Base-by-base conservation (phyloP, 2,329 filamentous ascomycete species). In the Macrophomina pseudophaseolina region DNA sequence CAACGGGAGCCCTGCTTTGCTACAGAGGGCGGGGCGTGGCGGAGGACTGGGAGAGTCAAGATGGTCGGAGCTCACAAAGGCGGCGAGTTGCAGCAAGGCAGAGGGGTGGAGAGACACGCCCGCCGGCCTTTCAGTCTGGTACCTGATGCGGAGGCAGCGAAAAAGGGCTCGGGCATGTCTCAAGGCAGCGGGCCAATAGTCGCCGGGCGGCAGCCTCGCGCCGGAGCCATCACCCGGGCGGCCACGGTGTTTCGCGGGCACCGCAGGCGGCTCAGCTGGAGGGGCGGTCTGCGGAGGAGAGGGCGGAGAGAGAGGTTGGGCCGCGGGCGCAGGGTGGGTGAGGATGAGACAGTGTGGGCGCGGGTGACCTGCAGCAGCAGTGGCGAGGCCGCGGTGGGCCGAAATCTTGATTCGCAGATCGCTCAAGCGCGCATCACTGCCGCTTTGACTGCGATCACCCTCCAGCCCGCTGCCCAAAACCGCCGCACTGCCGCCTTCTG, bases 401-500 rank as follows among this genome's bases (percentile, higher is more conserved):
- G 58, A 44, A 2, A 62, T 62, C 58, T 42, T 28, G 44, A 62
- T 48, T 62, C 44, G 52, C 32, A 62, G 58, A 62, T 62, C 58
- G n/a, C 35, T 62, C 58, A 48, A 48, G 42, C 40, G 52, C 30
- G 28, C 12, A 18, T 51, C 48, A 30, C 23, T 12, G 28, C 49
- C 28, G 49, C 49, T 53, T 53, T 54, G 51, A 48, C 58, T 42
- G 5, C 58, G 58, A 60, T 62, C 58, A 30, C 42, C 30, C 28
- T n/a, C 42, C 38, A 30, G 32, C 12, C 30, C 56, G 30, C 28
- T n/a, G 28, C n/a, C 56, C 56, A 46, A 60, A 60, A 60, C 40
- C 56, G 42, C 42, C 42, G 42, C 54, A 46, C 40, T 23, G 54
- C 28, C 40, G 35, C 35, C 11, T 1, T 38, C 35, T 38, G 35